Base-by-base conservation (phyloP, 2,329 filamentous ascomycete species). In the Colletotrichum sp. region DNA sequence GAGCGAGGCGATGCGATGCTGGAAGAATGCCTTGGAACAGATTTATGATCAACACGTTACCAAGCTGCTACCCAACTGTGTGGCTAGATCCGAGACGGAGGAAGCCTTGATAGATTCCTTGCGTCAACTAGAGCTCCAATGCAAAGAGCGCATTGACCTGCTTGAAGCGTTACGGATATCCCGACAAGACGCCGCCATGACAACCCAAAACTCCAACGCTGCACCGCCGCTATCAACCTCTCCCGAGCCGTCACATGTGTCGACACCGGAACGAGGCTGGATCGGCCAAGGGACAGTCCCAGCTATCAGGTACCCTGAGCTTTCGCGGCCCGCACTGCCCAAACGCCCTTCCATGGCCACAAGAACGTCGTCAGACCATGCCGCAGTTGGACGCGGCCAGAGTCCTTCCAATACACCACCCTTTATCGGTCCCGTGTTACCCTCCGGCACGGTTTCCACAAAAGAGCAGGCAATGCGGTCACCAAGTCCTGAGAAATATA, bases 131-230 rank as follows among this genome's bases (percentile, higher is more conserved):
- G 96, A 99, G 82, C 83, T 96, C 77, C 96, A 98, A 85, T 98
- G 96, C 85, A 96, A 97, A 84, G 96, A 99, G 85, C 92, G 96
- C 65, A 95, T 98, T 67, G 95, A 98, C 82, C 88, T 99, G 39
- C 89, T 99, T 8, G 94, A 97, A 82, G 94, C 96, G 8, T 87
- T 99, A 73, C 92, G 93, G 76, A 88, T 94, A 78, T 93, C 92
- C n/a, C 87, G 91, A 72, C 83, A 88, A 75, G 89, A 88, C 78
- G 48, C 43, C 43, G 43, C 75, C 64, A 72, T 69, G 26, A 78
- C 79, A 39, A 77, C 79, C 39, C 71, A n/a, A 55, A 59, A 16
- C 36, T 67, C 57, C 30, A 75, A 28, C 48, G 79, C 15, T 63
- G 32, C 21, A 26, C 57, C 21, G 8, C 52, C 60, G 18, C 28